phyloP scores from a whole-genome alignment of 1,139 yeast genomes.

The Yamadazyma triangularis region DNA sequence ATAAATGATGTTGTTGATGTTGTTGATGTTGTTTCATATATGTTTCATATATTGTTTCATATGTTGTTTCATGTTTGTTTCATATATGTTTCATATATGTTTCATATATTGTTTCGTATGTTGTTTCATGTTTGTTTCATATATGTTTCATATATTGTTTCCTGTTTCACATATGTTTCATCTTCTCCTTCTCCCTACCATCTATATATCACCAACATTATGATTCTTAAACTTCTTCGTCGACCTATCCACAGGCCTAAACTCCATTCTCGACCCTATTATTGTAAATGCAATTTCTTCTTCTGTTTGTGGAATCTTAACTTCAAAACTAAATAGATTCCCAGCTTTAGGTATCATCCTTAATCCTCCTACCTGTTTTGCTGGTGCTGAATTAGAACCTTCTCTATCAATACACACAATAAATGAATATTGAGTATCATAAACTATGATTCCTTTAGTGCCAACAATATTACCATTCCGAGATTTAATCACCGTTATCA shows the following conservation, averaged over 20 bases:
- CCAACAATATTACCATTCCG: conserved; percentile 61
- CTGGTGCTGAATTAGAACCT: conserved; percentile 26
- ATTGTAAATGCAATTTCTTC: conserved; percentile 55
- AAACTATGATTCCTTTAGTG: conserved; percentile 69
- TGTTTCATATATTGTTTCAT: too few species aligned
- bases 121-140: too few species aligned
- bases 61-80: too few species aligned
- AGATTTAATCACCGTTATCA: conserved; percentile 55
- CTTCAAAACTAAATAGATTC: conserved; percentile 52
- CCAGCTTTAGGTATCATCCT: conserved; percentile 59
- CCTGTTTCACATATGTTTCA: too few species aligned
- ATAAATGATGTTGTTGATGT: too few species aligned
- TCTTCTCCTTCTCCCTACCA: too few species aligned
- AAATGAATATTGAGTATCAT: conserved; percentile 81
- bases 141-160: too few species aligned
- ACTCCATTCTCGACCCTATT: conserved; percentile 75
- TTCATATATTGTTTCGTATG: too few species aligned
- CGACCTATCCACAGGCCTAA: conserved; percentile 76
- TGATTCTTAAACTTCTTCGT: conserved; percentile 83
- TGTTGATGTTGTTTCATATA: too few species aligned
- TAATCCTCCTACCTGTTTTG: conserved; percentile 46
- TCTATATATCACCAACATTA: conserved; percentile 61
- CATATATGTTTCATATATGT: too few species aligned
- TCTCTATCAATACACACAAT: conserved; percentile 55
- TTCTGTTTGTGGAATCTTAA: conserved; percentile 36